These are phyloP conservation scores for Laguncularia racemosa DNA, from an alignment of 345 rosid species.

Conservation along the genomic window DNA sequence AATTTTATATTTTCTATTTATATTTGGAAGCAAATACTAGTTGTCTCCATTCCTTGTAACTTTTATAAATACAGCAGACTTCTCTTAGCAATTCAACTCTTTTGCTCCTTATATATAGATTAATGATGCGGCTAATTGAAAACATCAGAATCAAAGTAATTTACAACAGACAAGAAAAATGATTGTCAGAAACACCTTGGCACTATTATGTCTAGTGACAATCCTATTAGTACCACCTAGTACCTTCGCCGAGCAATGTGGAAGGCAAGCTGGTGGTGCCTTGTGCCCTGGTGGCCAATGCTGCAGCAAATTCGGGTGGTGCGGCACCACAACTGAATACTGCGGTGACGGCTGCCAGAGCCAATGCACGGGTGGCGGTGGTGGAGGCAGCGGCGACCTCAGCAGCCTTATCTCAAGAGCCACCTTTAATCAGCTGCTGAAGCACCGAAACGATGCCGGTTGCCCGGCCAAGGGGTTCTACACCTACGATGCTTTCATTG, in stretches of 20 bases:
- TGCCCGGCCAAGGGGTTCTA: slow-evolving; percentile 58
- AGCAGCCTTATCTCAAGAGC: slow-evolving; percentile 27
- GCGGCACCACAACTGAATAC: slow-evolving; percentile 29
- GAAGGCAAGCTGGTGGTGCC: slow-evolving; percentile 43
- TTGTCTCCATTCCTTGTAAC: no score
- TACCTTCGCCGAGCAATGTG: slow-evolving; percentile 41
- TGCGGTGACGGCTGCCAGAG: slow-evolving; percentile 54
- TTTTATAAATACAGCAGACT: no score
- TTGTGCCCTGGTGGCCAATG: slow-evolving; percentile 39
- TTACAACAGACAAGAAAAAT: not conserved
- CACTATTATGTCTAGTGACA: slow-evolving; percentile 9
- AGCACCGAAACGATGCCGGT: slow-evolving; percentile 40
- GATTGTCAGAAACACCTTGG: not conserved
- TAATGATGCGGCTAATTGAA: not conserved
- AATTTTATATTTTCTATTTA: no score
- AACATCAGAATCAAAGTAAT: not conserved
- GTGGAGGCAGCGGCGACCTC: slow-evolving; percentile 12
- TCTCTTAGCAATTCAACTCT: no score
- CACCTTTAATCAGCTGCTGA: slow-evolving; percentile 35
- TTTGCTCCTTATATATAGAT: not conserved
- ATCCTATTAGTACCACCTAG: not conserved
- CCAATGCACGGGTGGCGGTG: slow-evolving; percentile 28
- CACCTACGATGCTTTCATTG: slow-evolving; percentile 54
- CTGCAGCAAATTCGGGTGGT: slow-evolving; percentile 45
- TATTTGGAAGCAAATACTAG: no score